A percentile compares a stretch with the other conserved stretches of the same genome.
Evolutionary conservation across 1,284 basidiomycete genomes (phyloP).

Genomic region (Trichosporon sp.): DNA sequence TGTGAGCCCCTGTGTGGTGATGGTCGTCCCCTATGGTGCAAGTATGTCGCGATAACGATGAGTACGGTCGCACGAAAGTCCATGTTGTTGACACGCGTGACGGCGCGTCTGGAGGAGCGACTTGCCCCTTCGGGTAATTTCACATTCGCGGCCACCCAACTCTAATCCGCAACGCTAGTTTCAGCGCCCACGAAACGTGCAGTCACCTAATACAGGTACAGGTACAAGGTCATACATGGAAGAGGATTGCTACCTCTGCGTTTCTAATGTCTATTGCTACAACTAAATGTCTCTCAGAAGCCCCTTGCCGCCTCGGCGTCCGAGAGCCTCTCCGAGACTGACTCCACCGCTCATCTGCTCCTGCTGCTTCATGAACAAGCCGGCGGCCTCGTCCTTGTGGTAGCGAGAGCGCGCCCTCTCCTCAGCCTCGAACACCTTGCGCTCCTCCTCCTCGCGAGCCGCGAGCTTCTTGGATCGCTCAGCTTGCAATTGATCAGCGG

Average conservation of each 20-base stretch:
- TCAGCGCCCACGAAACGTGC: not conserved
- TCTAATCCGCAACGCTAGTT: not conserved
- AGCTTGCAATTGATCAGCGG: conserved; percentile 58
- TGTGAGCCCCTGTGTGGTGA: not conserved
- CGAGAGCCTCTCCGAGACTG: conserved; percentile 42
- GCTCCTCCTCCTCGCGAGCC: conserved; percentile 35
- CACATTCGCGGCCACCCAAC: not conserved
- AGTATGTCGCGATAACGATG: not conserved
- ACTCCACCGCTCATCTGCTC: conserved; percentile 34
- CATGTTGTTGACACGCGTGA: conserved; percentile 12
- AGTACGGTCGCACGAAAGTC: not conserved
- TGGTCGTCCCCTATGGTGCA: not conserved
- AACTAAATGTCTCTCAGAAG: conserved; percentile 39
- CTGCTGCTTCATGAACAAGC: conserved; percentile 45
- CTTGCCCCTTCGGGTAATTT: conserved; percentile 8
- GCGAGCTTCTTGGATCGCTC: conserved; percentile 37
- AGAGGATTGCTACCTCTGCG: not conserved
- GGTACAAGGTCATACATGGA: not conserved
- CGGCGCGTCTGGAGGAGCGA: not conserved
- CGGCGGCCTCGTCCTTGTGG: conserved; percentile 43
- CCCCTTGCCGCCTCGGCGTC: conserved; percentile 45
- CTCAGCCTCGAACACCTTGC: conserved; percentile 31
- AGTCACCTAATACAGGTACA: not conserved
- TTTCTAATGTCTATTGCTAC: not conserved
- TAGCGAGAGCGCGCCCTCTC: conserved; percentile 35